Evolutionary conservation across 2,329 filamentous ascomycete species (phyloP).

Genomic region (Akanthomyces dipterigenus): DNA sequence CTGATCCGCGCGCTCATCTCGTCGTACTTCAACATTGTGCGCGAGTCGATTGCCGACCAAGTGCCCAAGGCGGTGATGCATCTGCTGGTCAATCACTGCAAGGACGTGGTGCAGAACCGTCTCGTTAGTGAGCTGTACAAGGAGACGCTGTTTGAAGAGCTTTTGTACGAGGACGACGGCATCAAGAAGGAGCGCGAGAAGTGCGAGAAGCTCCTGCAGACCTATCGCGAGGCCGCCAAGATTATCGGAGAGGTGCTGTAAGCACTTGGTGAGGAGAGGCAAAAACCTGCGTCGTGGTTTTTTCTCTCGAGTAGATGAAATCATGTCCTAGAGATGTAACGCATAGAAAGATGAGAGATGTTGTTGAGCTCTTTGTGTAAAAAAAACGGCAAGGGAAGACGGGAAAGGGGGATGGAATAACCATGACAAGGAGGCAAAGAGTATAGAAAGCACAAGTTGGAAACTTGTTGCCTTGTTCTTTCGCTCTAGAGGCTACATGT

Average conservation of each 20-base stretch:
- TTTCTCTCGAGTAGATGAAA: neutral
- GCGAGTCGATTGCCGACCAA: slow-evolving; percentile 96
- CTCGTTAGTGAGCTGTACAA: slow-evolving; percentile 94
- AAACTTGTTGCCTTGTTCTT: neutral
- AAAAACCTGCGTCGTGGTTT: neutral
- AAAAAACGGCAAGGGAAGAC: neutral
- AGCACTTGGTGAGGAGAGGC: neutral
- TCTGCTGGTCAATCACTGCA: slow-evolving; percentile 94
- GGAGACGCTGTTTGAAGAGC: slow-evolving; percentile 81
- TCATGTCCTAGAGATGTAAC: neutral
- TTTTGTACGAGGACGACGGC: slow-evolving; percentile 93
- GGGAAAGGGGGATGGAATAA: neutral
- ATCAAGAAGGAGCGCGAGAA: slow-evolving; percentile 98
- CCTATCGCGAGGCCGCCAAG: slow-evolving; percentile 95
- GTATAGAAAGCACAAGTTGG: neutral
- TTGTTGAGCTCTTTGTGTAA: neutral
- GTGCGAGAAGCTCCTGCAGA: slow-evolving; percentile 91
- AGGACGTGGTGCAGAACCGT: slow-evolving; percentile 95
- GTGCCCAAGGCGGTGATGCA: slow-evolving; percentile 99
- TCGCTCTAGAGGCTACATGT: neutral
- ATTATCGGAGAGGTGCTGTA: slow-evolving; percentile 95
- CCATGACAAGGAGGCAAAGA: neutral
- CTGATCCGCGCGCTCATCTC: slow-evolving; percentile 94
- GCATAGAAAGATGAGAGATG: neutral
- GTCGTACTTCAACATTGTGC: slow-evolving; percentile 98